Percentiles rank a stretch among this genome's conserved stretches.
These are phyloP conservation scores for Lentinula edodes DNA, from an alignment of 768 basidiomycete genomes.

Conservation along the genomic window DNA sequence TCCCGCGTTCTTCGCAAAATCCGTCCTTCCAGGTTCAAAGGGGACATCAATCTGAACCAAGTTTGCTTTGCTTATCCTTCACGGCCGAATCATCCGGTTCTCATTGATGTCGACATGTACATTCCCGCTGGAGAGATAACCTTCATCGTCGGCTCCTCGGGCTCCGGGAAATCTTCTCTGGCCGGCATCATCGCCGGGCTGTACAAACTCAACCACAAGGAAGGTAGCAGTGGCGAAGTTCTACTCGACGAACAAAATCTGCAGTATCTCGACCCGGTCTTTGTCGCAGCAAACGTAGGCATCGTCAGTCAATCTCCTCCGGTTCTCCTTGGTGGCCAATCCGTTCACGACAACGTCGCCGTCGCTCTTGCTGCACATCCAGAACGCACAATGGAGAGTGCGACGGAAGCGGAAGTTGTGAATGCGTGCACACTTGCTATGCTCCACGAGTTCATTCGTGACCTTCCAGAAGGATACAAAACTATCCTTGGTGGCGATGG, in stretches of 20 bases:
- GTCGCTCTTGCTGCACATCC: constrained; percentile 48
- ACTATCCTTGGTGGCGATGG: constrained; percentile 33
- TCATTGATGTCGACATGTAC: constrained; percentile 57
- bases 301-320: constrained; percentile 70
- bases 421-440: constrained; percentile 81
- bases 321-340: constrained; percentile 68
- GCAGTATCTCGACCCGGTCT: constrained; percentile 65
- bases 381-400: constrained; percentile 37
- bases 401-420: constrained; percentile 64
- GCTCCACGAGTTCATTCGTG: constrained; percentile 81
- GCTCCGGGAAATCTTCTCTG: constrained; percentile 73
- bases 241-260: constrained; percentile 79
- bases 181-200: constrained; percentile 63
- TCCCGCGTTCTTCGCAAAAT: constrained; percentile 50
- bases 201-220: constrained; percentile 46
- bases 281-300: constrained; percentile 64
- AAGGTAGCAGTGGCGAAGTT: constrained; percentile 46
- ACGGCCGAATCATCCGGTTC: constrained; percentile 54
- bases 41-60: constrained; percentile 60
- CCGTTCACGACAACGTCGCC: constrained; percentile 81
- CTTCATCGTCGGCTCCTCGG: constrained; percentile 76
- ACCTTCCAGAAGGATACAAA: constrained; percentile 86
- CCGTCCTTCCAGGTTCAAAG: constrained; percentile 54
- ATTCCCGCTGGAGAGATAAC: constrained; percentile 69
- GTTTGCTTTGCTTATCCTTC: constrained; percentile 74